phyloP scores from a whole-genome alignment of 768 basidiomycete genomes.

The Russula ochroleuca region DNA sequence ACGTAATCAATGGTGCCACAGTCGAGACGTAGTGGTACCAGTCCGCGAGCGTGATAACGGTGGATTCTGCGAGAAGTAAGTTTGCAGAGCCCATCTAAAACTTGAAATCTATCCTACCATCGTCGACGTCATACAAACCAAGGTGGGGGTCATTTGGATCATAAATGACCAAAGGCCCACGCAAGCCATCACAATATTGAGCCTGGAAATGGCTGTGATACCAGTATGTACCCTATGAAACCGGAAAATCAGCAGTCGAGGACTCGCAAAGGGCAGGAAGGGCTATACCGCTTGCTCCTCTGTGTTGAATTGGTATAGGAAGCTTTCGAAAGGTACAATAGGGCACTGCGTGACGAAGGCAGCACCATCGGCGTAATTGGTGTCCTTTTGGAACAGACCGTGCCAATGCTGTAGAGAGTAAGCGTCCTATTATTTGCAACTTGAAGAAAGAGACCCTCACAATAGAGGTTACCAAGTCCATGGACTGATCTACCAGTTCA shows the following conservation, averaged over 20 bases:
- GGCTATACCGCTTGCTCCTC: conserved; percentile 35
- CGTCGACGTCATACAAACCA: conserved; percentile 31
- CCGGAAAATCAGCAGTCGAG: not conserved
- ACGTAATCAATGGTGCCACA: not conserved
- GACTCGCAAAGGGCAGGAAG: not conserved
- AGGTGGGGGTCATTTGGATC: conserved; percentile 32
- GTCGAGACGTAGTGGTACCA: conserved; percentile 28
- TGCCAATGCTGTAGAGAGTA: conserved; percentile 47
- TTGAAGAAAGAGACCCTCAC: conserved; percentile 31
- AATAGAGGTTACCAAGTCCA: conserved; percentile 48
- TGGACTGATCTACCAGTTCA: conserved; percentile 39
- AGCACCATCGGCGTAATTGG: conserved; percentile 45
- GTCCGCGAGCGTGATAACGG: conserved; percentile 31
- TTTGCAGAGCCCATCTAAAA: not conserved
- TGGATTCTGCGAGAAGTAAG: conserved; percentile 17
- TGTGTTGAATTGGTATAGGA: conserved; percentile 40
- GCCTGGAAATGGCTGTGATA: conserved; percentile 38
- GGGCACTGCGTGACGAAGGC: conserved; percentile 44
- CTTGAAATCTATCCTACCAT: conserved; percentile 25
- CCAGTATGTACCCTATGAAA: conserved; percentile 32
- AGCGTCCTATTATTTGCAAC: too few species aligned
- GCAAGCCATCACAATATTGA: conserved; percentile 39
- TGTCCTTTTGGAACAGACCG: conserved; percentile 42
- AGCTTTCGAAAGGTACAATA: conserved; percentile 39
- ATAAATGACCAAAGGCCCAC: conserved; percentile 32